Evolutionary conservation across 345 rosid species (phyloP).

Genomic region (Arabidopsis suecica): DNA sequence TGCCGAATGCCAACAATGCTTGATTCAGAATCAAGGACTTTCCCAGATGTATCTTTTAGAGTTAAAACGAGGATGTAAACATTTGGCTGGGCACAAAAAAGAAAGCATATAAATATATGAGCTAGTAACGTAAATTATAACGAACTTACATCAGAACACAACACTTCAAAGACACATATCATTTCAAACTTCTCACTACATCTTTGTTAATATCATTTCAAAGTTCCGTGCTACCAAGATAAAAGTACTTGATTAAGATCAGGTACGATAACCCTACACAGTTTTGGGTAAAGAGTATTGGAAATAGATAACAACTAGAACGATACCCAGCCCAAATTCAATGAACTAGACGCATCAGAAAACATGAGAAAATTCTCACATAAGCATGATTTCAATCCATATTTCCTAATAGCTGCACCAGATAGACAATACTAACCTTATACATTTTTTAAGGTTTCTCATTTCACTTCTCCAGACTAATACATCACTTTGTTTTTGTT

Average conservation of each 20-base stretch:
- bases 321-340: not conserved
- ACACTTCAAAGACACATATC: constrained; percentile 14
- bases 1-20: constrained; percentile 83
- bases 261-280: not conserved
- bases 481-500: not conserved
- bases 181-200: not conserved
- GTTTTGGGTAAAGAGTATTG: constrained; percentile 15
- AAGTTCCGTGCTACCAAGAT: constrained; percentile 11
- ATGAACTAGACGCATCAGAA: constrained; percentile 11
- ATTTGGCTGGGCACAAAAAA: constrained; percentile 67
- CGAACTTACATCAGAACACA: constrained; percentile 6
- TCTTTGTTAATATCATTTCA: constrained; percentile 23
- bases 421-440: constrained; percentile 11
- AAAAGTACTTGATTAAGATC: constrained; percentile 16
- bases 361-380: not conserved
- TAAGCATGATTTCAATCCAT: constrained; percentile 5
- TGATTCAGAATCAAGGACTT: constrained; percentile 88
- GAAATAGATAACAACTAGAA: not conserved
- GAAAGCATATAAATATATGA: not conserved
- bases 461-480: constrained; percentile 1
- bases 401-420: not conserved
- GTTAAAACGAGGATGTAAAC: constrained; percentile 77
- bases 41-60: constrained; percentile 82
- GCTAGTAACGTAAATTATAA: constrained; percentile 21
- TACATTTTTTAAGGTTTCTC: not conserved